A percentile compares a stretch with the other conserved stretches of the same genome.
phyloP scores from a whole-genome alignment of 2,329 filamentous ascomycete species.

The Colletotrichum musae region DNA sequence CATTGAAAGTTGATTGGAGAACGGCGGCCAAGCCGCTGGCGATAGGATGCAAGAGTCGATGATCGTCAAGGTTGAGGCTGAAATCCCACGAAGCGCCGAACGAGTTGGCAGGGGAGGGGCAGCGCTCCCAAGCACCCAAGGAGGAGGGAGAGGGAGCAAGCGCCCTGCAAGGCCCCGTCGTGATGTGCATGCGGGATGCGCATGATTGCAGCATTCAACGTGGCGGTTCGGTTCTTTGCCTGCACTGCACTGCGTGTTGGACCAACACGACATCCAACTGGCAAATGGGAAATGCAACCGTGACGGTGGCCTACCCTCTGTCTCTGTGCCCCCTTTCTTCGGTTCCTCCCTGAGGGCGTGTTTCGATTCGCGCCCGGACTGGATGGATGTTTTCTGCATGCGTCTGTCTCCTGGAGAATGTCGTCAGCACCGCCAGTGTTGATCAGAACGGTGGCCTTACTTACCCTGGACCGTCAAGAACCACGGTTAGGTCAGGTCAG shows the following conservation, averaged over 20 bases:
- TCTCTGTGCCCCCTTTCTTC: too few species aligned
- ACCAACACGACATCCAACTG: neutral
- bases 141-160: slow-evolving; percentile 2
- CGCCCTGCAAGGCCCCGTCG: slow-evolving; percentile 24
- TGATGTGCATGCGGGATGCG: slow-evolving; percentile 25
- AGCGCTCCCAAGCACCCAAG: neutral
- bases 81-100: slow-evolving; percentile 16
- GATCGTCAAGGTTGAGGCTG: slow-evolving; percentile 30
- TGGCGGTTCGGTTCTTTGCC: slow-evolving; percentile 12
- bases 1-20: neutral
- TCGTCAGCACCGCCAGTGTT: neutral
- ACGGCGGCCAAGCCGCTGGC: slow-evolving; percentile 1
- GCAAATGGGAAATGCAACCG: too few species aligned
- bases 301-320: too few species aligned
- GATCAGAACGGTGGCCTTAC: neutral
- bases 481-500: slow-evolving; percentile 20
- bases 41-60: neutral
- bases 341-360: neutral
- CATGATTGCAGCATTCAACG: slow-evolving; percentile 22
- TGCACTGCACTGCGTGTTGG: neutral
- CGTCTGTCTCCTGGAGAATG: neutral
- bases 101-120: slow-evolving; percentile 2
- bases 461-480: slow-evolving; percentile 8
- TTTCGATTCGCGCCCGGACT: slow-evolving; percentile 21
- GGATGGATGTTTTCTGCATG: neutral